Base-by-base conservation (phyloP, 148 eudicot genomes). In the Polygonum aviculare region DNA sequence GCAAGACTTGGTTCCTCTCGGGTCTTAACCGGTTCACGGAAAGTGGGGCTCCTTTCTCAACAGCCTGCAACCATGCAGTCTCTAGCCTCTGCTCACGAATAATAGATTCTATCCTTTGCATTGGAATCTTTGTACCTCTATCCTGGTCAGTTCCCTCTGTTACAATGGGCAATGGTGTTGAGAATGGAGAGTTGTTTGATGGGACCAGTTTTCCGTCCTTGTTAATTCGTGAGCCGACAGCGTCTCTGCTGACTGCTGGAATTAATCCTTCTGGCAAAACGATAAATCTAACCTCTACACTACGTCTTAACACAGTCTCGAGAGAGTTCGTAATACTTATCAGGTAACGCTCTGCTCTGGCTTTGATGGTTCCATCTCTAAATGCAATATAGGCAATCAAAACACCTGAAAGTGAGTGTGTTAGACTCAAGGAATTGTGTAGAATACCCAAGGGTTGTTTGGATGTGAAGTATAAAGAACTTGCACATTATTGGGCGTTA, bases 1-100 rank as follows among this genome's bases (percentile, higher is more conserved):
- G 98, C 78, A 92, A 80, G 79, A 95, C 90, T 85, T 95, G 97
- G 77, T 91, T 92, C 78, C 86, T 87, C 81, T 92, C 97, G 5
- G 92, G 92, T 74, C 90, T 81, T 33, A 82, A 80, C 75, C 87
- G 82, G 79, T 84, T 87, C 80, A 85, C 33, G 48, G 96, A 87
- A 72, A 91, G 87, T 3, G 97, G 97, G 22, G 97, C 88, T 73
- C 97, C 92, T 82, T 86, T 92, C 83, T 92, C 99, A 52, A 84
- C 88, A 77, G 96, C 90, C 81, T 92, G 99, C 79, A 96, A 72
- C 99, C 98, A 93, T 26, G 99, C 99, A 9, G 94, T 93, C 87
- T 96, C 98, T 72, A 91, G 79, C 86, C 98, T 87, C 81, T 96
- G 98, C 80, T 93, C 98, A 10, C 83, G 93, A 41, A 96, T 93